phyloP scores from a whole-genome alignment of 1,139 yeast genomes.

The Sugiyamaella xylanicola region DNA sequence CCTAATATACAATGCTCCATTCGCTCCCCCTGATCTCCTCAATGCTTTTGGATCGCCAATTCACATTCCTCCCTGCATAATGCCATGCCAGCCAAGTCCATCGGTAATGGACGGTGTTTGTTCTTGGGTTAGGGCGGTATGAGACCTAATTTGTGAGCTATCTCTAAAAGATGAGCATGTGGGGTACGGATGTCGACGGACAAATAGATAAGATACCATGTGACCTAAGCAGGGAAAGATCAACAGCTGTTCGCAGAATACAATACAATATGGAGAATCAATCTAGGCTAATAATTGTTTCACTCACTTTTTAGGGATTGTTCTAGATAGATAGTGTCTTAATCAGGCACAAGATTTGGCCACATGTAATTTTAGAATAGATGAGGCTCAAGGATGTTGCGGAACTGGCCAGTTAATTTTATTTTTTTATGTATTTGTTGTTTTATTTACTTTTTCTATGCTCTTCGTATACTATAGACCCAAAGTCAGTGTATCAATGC shows the following conservation, averaged over 20 bases:
- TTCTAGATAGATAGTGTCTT: neutral
- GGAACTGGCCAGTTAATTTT: neutral
- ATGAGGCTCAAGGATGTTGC: neutral
- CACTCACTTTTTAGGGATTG: neutral
- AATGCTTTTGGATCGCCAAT: neutral
- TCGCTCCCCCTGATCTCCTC: neutral
- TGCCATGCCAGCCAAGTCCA: neutral
- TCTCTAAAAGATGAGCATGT: neutral
- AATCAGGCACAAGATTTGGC: neutral
- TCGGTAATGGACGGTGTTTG: conserved; percentile 13
- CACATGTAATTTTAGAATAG: neutral
- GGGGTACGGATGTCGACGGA: conserved; percentile 21
- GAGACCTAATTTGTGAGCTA: neutral
- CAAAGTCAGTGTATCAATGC: neutral
- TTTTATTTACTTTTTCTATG: neutral
- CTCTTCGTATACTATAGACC: neutral
- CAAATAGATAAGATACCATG: conserved; percentile 4
- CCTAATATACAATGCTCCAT: too few species aligned
- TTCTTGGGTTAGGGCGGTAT: conserved; percentile 5
- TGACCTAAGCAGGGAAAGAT: neutral
- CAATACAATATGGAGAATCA: neutral
- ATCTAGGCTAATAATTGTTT: neutral
- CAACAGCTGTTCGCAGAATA: neutral
- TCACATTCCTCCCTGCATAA: neutral
- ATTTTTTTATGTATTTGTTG: neutral